Base-by-base conservation (phyloP, 139 green algal genomes). In the Asterochloris sp. region DNA sequence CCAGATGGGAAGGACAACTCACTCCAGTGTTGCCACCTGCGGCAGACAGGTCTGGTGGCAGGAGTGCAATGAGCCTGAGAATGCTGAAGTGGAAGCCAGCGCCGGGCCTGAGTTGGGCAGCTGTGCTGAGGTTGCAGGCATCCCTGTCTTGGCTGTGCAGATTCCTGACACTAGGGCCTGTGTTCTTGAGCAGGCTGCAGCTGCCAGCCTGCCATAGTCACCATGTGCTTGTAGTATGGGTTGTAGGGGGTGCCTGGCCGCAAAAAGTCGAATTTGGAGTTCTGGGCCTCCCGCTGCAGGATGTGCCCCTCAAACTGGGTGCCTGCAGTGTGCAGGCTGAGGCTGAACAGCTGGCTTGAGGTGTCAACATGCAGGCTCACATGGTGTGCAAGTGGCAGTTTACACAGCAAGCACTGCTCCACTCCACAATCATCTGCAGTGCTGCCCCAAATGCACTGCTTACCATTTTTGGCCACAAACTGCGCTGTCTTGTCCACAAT, bases 401-500 rank as follows among this genome's bases (percentile, higher is more conserved):
- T 24, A 6, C 23, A 79, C 1, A 76, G 71, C 71, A 29, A 29
- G 24, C 71, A 54, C 38, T 2, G 38, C 38, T 54, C 38, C 2
- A 54, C 6, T 54, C 38, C 66, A 71, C 10, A 26, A n/a, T 2
- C 4, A 71, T 9, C 66, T 71, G 66, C 66, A 71, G 21, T 71
- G 17, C 66, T 26, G 19, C 4, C 66, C 17, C 19, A 54, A 29
- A 67, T 13, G 54, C 54, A n/a, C 24, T 27, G 10, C 86, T 82
- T 86, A 94, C 97, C 97, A 87, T 99, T 98, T 73, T 94, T 94
- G 0, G 94, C 94, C 15, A 99, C 97, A 85, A 99, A 99, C 69
- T 95, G 87, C 13, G 97, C 96, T 15, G 97, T 99, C 83, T 99
- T 99, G 85, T 99, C 97, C n/a, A 97, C 91, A 83, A 99, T 99